A percentile compares a stretch with the other conserved stretches of the same genome.
phyloP scores from a whole-genome alignment of 345 rosid genomes.

The Acer negundo region DNA sequence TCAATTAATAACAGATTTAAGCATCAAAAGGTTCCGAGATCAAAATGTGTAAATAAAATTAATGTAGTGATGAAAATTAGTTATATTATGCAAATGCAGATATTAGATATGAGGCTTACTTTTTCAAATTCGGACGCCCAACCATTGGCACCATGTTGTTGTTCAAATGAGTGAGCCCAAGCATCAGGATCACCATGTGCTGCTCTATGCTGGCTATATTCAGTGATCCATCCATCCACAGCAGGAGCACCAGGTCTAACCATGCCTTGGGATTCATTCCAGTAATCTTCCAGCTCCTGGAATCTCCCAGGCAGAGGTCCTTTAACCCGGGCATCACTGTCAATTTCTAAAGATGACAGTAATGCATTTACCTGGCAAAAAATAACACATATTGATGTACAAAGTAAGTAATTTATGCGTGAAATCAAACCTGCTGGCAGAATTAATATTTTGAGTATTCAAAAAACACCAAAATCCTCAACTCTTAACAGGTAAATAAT shows the following conservation, averaged over 20 bases:
- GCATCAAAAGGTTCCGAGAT: neutral
- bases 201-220: conserved; percentile 63
- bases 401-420: neutral
- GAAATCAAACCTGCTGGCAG: neutral
- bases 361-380: conserved; percentile 80
- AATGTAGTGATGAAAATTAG: neutral
- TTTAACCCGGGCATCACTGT: conserved; percentile 61
- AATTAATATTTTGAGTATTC: neutral
- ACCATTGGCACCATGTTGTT: conserved; percentile 83
- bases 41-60: neutral
- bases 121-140: conserved; percentile 98
- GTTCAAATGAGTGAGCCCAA: conserved; percentile 93
- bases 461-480: neutral
- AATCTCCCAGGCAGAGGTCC: conserved; percentile 79
- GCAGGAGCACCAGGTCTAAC: conserved; percentile 57
- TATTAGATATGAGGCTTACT: conserved; percentile 39
- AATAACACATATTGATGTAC: conserved; percentile 4
- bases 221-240: conserved; percentile 78
- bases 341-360: conserved; percentile 89
- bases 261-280: conserved; percentile 96
- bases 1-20: neutral
- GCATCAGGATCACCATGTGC: conserved; percentile 62
- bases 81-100: neutral
- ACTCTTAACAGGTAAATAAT: neutral
- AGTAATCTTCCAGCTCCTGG: conserved; percentile 83